Percentiles rank a stretch among this genome's conserved stretches.
Conservation (phyloP, 1,139 yeast genomes). For the Suhomyces coccinellae region DNA sequence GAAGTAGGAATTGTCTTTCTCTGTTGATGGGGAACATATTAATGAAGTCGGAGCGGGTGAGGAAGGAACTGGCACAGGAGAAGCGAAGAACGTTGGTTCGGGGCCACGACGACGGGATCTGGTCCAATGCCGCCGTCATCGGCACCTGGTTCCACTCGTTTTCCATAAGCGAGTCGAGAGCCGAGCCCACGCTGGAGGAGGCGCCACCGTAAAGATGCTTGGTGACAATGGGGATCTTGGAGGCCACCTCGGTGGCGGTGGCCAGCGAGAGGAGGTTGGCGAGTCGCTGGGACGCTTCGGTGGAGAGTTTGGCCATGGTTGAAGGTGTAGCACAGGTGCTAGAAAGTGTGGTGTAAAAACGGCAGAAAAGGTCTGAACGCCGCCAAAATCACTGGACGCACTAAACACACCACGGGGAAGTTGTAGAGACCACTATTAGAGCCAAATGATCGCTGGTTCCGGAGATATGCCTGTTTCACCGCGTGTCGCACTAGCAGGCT, state of each 20-base stretch:
- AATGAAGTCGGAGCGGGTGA: conserved; percentile 39
- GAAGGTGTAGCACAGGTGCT: too few species aligned
- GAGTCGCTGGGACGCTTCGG: conserved; percentile 29
- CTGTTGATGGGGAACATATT: conserved; percentile 35
- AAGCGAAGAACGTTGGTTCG: conserved; percentile 37
- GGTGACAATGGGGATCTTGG: conserved; percentile 29
- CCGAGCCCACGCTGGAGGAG: conserved; percentile 19
- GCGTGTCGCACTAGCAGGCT: too few species aligned
- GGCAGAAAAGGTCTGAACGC: background rate
- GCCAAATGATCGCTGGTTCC: background rate
- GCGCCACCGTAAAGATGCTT: conserved; percentile 25
- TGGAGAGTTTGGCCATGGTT: conserved; percentile 20
- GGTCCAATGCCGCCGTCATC: conserved; percentile 24
- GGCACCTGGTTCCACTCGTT: conserved; percentile 38
- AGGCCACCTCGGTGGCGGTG: conserved; percentile 31
- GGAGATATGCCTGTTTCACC: too few species aligned
- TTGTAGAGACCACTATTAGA: background rate
- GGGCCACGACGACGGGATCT: conserved; percentile 20
- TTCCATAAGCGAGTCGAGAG: conserved; percentile 31
- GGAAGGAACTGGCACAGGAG: conserved; percentile 36
- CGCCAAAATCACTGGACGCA: background rate
- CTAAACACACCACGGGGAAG: background rate
- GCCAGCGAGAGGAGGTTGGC: conserved; percentile 34
- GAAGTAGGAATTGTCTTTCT: conserved; percentile 31
- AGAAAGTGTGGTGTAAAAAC: background rate